Conservation (phyloP, 129 eudicot species). For the Scalesia atractyloides region DNA sequence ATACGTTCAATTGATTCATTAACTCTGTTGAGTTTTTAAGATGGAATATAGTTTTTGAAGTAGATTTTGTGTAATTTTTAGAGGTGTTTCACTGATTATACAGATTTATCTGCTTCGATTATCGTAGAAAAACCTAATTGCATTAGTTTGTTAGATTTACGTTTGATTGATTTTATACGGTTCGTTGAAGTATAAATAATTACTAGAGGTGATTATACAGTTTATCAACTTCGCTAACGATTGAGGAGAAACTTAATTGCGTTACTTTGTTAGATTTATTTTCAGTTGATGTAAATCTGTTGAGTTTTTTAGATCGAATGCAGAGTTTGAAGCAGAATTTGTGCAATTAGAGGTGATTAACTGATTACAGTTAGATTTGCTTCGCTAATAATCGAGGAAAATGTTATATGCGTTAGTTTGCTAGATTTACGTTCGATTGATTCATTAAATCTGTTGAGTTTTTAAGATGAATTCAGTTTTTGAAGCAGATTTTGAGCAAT, state of each 20-base stretch:
- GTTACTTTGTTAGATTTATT: too few relatives aligned
- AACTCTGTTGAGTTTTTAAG: background rate
- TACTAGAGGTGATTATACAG: too few relatives aligned
- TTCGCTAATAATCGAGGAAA: background rate
- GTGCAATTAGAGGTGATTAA: background rate
- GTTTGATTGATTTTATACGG: background rate
- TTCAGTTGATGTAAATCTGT: background rate
- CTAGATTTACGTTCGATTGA: background rate
- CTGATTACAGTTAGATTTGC: background rate
- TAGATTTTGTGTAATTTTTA: background rate
- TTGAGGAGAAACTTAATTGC: too few relatives aligned
- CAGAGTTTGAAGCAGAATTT: background rate
- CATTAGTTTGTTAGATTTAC: background rate
- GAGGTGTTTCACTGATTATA: background rate
- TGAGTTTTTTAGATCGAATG: conserved; percentile 10
- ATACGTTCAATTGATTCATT: background rate
- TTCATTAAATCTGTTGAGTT: background rate
- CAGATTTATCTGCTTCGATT: background rate
- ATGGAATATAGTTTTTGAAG: background rate
- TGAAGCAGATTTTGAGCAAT: too few relatives aligned
- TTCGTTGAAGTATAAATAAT: background rate
- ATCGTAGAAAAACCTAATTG: too few relatives aligned
- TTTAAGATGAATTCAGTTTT: too few relatives aligned
- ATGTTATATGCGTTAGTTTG: too few relatives aligned
- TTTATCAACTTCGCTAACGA: too few relatives aligned